Conservation (phyloP, 805 yeast species). For the Komagataella kurtzmanii region DNA sequence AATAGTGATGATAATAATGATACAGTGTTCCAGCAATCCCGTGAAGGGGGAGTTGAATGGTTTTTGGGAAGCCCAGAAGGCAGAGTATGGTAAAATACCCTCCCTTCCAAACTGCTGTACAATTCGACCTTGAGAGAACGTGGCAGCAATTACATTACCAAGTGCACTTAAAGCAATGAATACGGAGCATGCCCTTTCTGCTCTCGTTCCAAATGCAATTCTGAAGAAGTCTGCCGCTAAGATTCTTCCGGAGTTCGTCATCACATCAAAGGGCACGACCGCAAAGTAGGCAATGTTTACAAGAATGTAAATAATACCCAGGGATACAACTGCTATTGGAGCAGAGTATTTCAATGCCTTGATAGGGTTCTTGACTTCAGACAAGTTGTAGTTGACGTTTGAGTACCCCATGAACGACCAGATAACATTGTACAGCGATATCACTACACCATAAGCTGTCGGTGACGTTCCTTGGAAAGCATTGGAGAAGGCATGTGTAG, state of each 20-base stretch:
- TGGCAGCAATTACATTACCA: conserved; percentile 76
- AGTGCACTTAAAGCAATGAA: conserved; percentile 73
- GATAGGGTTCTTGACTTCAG: conserved; percentile 49
- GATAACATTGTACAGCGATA: conserved; percentile 27
- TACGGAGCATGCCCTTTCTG: conserved; percentile 56
- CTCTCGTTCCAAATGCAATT: conserved; percentile 55
- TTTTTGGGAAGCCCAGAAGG: conserved; percentile 52
- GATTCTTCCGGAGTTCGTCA: conserved; percentile 48
- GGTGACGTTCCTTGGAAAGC: conserved; percentile 17
- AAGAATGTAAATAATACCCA: conserved; percentile 58
- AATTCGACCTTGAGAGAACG: conserved; percentile 71
- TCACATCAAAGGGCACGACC: conserved; percentile 58
- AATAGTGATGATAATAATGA: conserved; percentile 59
- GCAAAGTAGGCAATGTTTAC: conserved; percentile 74
- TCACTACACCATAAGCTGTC: conserved; percentile 26
- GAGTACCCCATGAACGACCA: conserved; percentile 27
- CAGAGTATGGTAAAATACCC: conserved; percentile 65
- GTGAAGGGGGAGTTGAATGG: conserved; percentile 67
- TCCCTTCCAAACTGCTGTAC: conserved; percentile 75
- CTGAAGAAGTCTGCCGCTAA: conserved; percentile 68
- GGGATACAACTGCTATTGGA: conserved; percentile 50
- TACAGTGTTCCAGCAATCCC: conserved; percentile 67
- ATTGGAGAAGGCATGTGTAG: conserved; percentile 16
- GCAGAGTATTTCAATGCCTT: conserved; percentile 61
- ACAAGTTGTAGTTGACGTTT: conserved; percentile 24